phyloP scores from a whole-genome alignment of 306 rosid species.

The Arachis stenosperma region DNA sequence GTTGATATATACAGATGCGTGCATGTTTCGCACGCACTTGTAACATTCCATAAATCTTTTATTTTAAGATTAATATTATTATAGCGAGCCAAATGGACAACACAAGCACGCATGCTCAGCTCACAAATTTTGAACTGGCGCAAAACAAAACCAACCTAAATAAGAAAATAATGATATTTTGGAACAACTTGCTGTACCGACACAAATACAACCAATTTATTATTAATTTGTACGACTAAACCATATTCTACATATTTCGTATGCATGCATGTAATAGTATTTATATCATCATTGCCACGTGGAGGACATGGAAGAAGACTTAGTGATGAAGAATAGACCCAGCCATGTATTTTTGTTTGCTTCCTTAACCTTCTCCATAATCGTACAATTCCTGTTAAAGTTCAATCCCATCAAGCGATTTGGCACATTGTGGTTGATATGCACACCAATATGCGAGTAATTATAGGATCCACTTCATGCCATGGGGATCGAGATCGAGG shows the following conservation, averaged over 20 bases:
- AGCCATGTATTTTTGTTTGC: background rate
- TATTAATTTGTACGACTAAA: background rate
- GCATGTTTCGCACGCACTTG: background rate
- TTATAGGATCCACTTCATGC: background rate
- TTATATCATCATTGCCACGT: background rate
- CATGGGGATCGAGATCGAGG: background rate
- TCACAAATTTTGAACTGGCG: slow-evolving; percentile 36
- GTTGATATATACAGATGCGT: slow-evolving; percentile 1
- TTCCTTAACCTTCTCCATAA: slow-evolving; percentile 20
- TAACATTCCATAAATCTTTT: slow-evolving; percentile 22
- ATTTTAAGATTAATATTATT: background rate
- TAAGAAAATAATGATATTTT: background rate
- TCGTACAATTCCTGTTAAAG: background rate
- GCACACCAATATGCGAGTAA: background rate
- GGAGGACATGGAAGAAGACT: slow-evolving; percentile 22
- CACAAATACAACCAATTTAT: background rate
- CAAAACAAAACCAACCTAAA: slow-evolving; percentile 18
- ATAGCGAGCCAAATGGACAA: slow-evolving; percentile 30
- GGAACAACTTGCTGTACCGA: slow-evolving; percentile 20
- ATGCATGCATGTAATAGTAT: background rate
- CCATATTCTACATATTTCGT: background rate
- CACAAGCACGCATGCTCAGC: slow-evolving; percentile 32
- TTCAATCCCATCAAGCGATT: background rate
- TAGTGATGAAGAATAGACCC: background rate
- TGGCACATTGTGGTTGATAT: background rate